A percentile compares a stretch with the other conserved stretches of the same genome.
These are phyloP conservation scores for Fusarium ambrosium DNA, from an alignment of 2,329 filamentous ascomycete genomes.

Conservation along the genomic window DNA sequence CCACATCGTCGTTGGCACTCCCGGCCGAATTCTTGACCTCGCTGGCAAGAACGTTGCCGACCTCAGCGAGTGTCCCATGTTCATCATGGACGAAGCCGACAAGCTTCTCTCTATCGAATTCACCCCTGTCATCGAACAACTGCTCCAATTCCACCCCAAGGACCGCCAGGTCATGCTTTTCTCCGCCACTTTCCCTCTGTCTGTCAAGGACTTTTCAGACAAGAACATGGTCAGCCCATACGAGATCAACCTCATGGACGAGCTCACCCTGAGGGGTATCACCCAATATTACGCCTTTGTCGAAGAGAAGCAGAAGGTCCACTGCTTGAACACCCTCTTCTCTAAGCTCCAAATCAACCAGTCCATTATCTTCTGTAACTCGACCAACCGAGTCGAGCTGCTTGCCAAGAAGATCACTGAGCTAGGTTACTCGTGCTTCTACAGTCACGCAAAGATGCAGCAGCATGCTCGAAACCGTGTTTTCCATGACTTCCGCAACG, in stretches of 20 bases:
- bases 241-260: conserved; percentile 99
- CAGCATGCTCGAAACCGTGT: conserved; percentile 97
- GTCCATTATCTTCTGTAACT: conserved; percentile 99
- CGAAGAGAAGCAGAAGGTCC: conserved; percentile 99
- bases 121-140: conserved; percentile 95
- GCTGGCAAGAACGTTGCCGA: conserved; percentile 97
- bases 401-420: conserved; percentile 99
- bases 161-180: conserved; percentile 99
- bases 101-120: conserved; percentile 98
- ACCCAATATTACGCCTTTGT: conserved; percentile 99
- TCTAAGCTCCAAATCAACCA: conserved; percentile 99
- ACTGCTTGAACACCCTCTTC: conserved; percentile 98
- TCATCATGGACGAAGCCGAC: conserved; percentile 99
- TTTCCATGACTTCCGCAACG: conserved; percentile 99
- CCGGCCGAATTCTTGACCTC: conserved; percentile 94
- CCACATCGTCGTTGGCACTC: conserved; percentile 97
- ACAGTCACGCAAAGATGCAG: conserved; percentile 98
- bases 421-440: conserved; percentile 98
- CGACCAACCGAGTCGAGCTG: conserved; percentile 96
- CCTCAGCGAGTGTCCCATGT: conserved; percentile 94
- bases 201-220: conserved; percentile 97
- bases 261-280: conserved; percentile 96
- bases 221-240: conserved; percentile 98
- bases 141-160: conserved; percentile 94
- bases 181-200: conserved; percentile 96